Conservation (phyloP, 2,329 filamentous ascomycete genomes). For the Onygenales sp. region DNA sequence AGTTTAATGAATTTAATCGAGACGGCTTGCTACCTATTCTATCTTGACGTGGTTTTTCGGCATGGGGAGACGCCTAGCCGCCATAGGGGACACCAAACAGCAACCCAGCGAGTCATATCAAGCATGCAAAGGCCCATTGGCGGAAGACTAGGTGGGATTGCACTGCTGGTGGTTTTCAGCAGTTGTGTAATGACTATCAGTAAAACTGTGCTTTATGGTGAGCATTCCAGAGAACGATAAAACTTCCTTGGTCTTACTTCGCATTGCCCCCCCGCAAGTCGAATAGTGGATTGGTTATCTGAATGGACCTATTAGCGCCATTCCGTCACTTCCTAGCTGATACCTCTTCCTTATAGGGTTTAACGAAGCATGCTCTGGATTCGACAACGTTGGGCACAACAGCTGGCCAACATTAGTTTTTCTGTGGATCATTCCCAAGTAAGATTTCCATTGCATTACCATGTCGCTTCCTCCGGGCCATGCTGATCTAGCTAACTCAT, state of each 20-base stretch:
- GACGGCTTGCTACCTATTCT: conserved; percentile 55
- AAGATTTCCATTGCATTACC: conserved; percentile 21
- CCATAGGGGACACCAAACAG: conserved; percentile 8
- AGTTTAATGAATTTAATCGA: conserved; percentile 59
- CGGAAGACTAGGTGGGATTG: conserved; percentile 44
- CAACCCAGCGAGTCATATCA: conserved; percentile 2
- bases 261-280: neutral
- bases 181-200: conserved; percentile 55
- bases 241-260: neutral
- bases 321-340: neutral
- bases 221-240: conserved; percentile 18
- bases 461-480: neutral
- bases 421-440: conserved; percentile 60
- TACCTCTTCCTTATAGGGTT: conserved; percentile 35
- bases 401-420: conserved; percentile 42
- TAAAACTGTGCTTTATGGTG: conserved; percentile 60
- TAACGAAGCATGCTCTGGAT: conserved; percentile 53
- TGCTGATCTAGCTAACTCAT: conserved; percentile 6
- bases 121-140: conserved; percentile 37
- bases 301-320: too few relatives aligned
- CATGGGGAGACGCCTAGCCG: conserved; percentile 23
- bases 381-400: conserved; percentile 55
- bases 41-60: conserved; percentile 45
- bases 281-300: too few relatives aligned
- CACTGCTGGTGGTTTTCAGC: conserved; percentile 50